Evolutionary conservation across 495 filamentous ascomycete genomes (phyloP).

Genomic region (Terfezia claveryi): DNA sequence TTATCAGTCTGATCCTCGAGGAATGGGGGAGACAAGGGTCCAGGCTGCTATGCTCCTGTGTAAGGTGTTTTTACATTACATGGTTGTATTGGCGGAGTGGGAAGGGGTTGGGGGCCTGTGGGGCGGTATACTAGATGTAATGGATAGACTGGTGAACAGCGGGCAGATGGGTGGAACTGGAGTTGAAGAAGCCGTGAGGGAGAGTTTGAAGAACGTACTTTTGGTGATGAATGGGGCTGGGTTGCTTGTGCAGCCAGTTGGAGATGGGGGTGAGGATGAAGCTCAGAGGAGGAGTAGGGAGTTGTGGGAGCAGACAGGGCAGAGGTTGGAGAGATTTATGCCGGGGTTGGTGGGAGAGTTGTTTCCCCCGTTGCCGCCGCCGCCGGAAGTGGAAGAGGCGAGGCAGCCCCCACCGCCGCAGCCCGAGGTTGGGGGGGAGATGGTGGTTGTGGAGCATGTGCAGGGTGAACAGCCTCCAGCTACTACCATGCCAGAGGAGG

Average conservation of each 20-base stretch:
- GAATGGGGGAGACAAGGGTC: constrained; percentile 89
- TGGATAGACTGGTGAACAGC: constrained; percentile 91
- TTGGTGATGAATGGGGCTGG: constrained; percentile 86
- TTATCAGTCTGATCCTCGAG: constrained; percentile 72
- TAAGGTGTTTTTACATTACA: constrained; percentile 88
- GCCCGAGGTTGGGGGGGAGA: neutral
- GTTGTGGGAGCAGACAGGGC: constrained; percentile 66
- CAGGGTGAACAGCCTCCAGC: neutral
- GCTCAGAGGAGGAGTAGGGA: constrained; percentile 24
- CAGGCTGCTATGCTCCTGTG: constrained; percentile 77
- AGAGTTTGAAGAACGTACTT: constrained; percentile 88
- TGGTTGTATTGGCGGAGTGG: constrained; percentile 61
- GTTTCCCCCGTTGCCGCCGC: neutral
- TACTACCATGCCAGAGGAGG: neutral
- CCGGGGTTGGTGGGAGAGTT: constrained; percentile 35
- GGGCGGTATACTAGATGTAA: constrained; percentile 79
- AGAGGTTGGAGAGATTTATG: constrained; percentile 71
- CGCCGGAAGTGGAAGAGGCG: neutral
- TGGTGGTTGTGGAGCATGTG: neutral
- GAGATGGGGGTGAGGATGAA: constrained; percentile 9
- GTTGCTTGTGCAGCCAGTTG: constrained; percentile 47
- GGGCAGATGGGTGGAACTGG: constrained; percentile 47
- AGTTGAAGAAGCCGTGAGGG: constrained; percentile 80
- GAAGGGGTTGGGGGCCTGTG: constrained; percentile 88
- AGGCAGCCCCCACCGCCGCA: neutral